These are phyloP conservation scores for Colletotrichum sp. DNA, from an alignment of 2,329 filamentous ascomycete genomes.

Conservation along the genomic window DNA sequence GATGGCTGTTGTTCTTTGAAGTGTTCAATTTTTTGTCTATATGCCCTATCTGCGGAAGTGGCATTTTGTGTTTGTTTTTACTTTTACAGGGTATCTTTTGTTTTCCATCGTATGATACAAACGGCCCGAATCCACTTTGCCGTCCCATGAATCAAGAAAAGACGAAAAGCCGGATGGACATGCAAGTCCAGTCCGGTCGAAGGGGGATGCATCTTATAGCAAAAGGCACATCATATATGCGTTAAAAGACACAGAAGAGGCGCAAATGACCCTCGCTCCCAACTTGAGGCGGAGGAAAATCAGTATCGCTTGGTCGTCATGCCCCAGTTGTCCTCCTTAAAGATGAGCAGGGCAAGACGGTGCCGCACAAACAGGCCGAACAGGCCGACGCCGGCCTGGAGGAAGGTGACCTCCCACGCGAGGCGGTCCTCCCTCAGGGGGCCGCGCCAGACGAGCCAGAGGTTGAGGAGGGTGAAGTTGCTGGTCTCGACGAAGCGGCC, in stretches of 20 bases:
- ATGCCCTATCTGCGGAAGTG: not conserved
- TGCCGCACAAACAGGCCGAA: constrained; percentile 86
- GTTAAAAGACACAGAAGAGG: not conserved
- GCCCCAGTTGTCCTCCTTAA: constrained; percentile 84
- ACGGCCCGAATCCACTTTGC: not conserved
- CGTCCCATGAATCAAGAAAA: not conserved
- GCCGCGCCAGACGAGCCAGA: constrained; percentile 96
- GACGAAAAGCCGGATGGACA: not conserved
- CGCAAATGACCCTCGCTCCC: not conserved
- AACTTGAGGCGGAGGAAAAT: not conserved
- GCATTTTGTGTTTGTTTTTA: not conserved
- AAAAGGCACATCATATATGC: not conserved
- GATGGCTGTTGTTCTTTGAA: not conserved
- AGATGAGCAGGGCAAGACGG: constrained; percentile 83
- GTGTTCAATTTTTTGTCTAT: not conserved
- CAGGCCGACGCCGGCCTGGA: constrained; percentile 80
- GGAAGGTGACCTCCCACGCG: constrained; percentile 76
- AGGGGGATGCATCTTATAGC: not conserved
- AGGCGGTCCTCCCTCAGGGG: constrained; percentile 87
- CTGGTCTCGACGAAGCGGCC: constrained; percentile 79
- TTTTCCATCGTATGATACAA: not conserved
- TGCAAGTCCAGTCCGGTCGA: not conserved
- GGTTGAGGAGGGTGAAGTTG: constrained; percentile 92
- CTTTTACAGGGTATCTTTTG: constrained; percentile 16
- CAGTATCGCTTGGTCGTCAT: constrained; percentile 19